Evolutionary conservation across 1,284 basidiomycete genomes (phyloP).

Genomic region (Trametes hirsuta): DNA sequence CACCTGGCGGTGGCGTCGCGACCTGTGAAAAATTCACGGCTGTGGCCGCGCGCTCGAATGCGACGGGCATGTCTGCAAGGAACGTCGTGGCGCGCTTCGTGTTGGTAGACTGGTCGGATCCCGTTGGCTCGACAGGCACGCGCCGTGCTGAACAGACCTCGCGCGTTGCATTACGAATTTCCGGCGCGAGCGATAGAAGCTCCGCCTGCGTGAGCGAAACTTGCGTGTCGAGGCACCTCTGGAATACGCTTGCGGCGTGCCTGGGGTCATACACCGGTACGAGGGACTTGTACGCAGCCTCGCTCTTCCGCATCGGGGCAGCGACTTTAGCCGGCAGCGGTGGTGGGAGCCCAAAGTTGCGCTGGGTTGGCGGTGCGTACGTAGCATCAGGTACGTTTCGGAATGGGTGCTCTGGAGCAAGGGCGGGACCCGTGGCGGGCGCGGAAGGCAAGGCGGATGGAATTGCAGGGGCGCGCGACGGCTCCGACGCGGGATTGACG

Average conservation of each 20-base stretch:
- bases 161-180: slow-evolving; percentile 6
- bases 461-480: no score
- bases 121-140: not conserved
- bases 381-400: slow-evolving; percentile 4
- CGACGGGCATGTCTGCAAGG: not conserved
- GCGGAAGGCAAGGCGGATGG: no score
- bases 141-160: slow-evolving; percentile 3
- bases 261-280: slow-evolving; percentile 14
- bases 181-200: slow-evolving; percentile 14
- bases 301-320: slow-evolving; percentile 1
- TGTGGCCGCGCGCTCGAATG: not conserved
- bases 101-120: not conserved
- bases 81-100: not conserved
- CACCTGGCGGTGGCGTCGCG: not conserved
- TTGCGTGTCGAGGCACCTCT: slow-evolving; percentile 11
- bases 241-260: slow-evolving; percentile 11
- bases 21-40: not conserved
- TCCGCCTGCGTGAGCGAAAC: slow-evolving; percentile 15
- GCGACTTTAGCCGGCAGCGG: not conserved
- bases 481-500: not conserved
- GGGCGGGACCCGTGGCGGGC: not conserved
- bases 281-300: slow-evolving; percentile 7
- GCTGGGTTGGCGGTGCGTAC: not conserved
- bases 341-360: not conserved
- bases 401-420: slow-evolving; percentile 2